Percentiles rank a stretch among this genome's conserved stretches.
Conservation (phyloP, 257 asterid species). For the Nicotiana undulata region DNA sequence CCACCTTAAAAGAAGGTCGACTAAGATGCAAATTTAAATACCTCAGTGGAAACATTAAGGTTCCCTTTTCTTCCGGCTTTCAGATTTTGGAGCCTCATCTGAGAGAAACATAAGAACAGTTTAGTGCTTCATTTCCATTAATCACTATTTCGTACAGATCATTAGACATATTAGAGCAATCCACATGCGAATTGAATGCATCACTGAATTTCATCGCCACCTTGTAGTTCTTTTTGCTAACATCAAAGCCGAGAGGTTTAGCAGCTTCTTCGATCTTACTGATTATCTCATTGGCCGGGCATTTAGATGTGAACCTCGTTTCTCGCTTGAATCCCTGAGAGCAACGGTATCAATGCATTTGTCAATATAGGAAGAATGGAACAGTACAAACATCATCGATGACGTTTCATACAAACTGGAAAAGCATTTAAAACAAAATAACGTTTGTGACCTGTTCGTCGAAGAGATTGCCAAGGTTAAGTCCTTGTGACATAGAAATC, state of each 20-base stretch:
- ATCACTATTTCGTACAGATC: background rate
- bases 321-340: slow-evolving; percentile 77
- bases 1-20: background rate
- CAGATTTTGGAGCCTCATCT: slow-evolving; percentile 83
- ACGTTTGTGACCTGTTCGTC: slow-evolving; percentile 52
- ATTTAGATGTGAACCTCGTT: slow-evolving; percentile 77
- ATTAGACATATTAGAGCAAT: background rate
- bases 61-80: slow-evolving; percentile 94
- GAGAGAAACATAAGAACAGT: slow-evolving; percentile 10
- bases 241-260: slow-evolving; percentile 84
- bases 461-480: slow-evolving; percentile 80
- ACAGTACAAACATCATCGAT: background rate
- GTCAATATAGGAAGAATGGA: slow-evolving; percentile 8
- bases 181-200: background rate
- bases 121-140: background rate
- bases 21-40: slow-evolving; percentile 11
- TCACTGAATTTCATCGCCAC: slow-evolving; percentile 22
- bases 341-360: slow-evolving; percentile 33
- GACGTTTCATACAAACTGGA: background rate
- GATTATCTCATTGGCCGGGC: slow-evolving; percentile 73
- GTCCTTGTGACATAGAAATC: slow-evolving; percentile 90
- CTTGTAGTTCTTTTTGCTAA: slow-evolving; percentile 84
- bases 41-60: slow-evolving; percentile 86
- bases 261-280: slow-evolving; percentile 82
- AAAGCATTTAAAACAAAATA: background rate